Base-by-base conservation (phyloP, 768 basidiomycete genomes). In the Macrolepiota fuliginosa region DNA sequence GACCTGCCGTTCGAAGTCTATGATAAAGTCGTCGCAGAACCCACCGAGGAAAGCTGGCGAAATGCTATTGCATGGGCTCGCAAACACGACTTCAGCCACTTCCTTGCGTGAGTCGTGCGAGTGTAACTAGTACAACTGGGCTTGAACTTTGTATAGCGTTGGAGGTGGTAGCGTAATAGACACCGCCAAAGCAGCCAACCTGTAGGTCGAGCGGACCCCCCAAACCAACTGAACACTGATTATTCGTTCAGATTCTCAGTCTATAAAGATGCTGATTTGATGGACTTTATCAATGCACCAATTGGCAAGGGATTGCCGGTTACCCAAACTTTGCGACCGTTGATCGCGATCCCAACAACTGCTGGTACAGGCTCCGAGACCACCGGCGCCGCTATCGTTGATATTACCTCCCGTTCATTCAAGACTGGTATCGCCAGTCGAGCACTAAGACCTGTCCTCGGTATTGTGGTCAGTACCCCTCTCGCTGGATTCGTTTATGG, bases 201-300 rank as follows among this genome's bases (percentile, higher is more conserved):
- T 98, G 85, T 92, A 70, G 55, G 81, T 67, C 29, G 22, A 29
- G 17, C 50, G 5, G 29, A 32, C 37, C 27, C 3, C 36, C 19
- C 37, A 7, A 45, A 22, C 12, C 13, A 45, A 51, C 19, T 6
- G 6, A 19, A 19, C 17, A n/a, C 17, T 45, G 47, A 61, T 19
- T 64, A 45, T 70, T 42, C 54, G 58, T 40, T 22, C 63, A 93
- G 91, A 62, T 96, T 95, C 73, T 82, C 91, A 0, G 92, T 92
- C 11, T 98, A 98, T 80, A 90, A 90, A 66, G 93, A 98, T 64
- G 85, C 92, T 0, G 92, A 97, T 69, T 77, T 98, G 10, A 90
- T 95, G 78, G 96, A 98, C 72, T 98, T 96, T 72, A 92, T 98
- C 74, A 98, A 98, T 70, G 95, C 96, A 1, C 96, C 96, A 0